These are phyloP conservation scores for Grosmannia huntii DNA, from an alignment of 2,329 filamentous ascomycete species.

Conservation along the genomic window DNA sequence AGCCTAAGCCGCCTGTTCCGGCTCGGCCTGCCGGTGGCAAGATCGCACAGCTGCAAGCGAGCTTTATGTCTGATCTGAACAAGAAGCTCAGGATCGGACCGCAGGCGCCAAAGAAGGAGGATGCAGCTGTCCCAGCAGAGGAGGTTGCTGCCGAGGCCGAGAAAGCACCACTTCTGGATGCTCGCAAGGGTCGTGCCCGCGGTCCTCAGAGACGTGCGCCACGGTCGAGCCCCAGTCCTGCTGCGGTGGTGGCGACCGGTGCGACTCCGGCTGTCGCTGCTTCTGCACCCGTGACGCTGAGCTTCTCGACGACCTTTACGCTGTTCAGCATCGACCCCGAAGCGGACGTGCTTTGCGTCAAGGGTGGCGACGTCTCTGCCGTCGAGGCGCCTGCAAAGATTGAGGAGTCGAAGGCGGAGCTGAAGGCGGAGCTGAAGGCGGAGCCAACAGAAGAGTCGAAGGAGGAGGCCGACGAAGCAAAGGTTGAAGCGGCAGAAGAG, in stretches of 20 bases:
- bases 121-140: conserved; percentile 37
- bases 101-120: conserved; percentile 61
- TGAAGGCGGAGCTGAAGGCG: background rate
- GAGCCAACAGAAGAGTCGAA: background rate
- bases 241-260: conserved; percentile 16
- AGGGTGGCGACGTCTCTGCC: background rate
- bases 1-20: conserved; percentile 75
- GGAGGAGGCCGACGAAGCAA: background rate
- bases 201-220: conserved; percentile 54
- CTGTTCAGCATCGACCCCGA: conserved; percentile 41
- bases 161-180: conserved; percentile 73
- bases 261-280: conserved; percentile 14
- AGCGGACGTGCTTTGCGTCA: conserved; percentile 30
- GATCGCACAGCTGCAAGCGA: conserved; percentile 80
- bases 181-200: conserved; percentile 77
- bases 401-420: background rate
- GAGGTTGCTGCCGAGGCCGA: conserved; percentile 45
- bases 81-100: conserved; percentile 78
- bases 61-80: conserved; percentile 88
- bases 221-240: conserved; percentile 17
- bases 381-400: background rate
- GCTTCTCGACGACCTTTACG: conserved; percentile 33
- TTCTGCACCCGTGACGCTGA: conserved; percentile 25
- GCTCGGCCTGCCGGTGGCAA: conserved; percentile 68
- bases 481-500: background rate